phyloP scores from a whole-genome alignment of 345 rosid genomes.

The Erucastrum elatum region DNA sequence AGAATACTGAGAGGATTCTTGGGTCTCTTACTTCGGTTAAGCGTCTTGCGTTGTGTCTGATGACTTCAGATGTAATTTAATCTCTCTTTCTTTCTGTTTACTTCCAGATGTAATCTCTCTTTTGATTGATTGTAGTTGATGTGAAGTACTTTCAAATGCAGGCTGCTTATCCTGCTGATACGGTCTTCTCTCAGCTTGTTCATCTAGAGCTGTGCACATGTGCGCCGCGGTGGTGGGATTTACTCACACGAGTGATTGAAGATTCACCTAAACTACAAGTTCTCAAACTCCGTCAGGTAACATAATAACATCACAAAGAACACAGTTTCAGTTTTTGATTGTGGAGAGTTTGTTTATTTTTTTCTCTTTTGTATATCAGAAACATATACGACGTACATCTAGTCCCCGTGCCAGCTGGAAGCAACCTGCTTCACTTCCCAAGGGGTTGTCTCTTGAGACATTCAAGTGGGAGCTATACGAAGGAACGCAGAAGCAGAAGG shows the following conservation, averaged over 20 bases:
- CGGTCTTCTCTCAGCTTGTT: constrained; percentile 34
- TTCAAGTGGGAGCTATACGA: constrained; percentile 36
- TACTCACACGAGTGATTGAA: constrained; percentile 28
- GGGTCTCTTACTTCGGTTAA: constrained; percentile 34
- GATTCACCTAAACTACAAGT: constrained; percentile 36
- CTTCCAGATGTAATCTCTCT: too few relatives aligned
- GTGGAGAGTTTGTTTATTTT: background rate
- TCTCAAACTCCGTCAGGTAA: constrained; percentile 39
- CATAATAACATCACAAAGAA: background rate
- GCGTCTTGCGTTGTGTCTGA: constrained; percentile 26
- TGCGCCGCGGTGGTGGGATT: constrained; percentile 37
- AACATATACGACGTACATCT: constrained; percentile 30
- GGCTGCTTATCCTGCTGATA: constrained; percentile 36
- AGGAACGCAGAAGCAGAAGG: constrained; percentile 35
- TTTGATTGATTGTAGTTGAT: background rate
- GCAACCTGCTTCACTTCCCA: constrained; percentile 25
- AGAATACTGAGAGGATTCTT: constrained; percentile 31
- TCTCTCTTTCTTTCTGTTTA: too few relatives aligned
- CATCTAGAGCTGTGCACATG: constrained; percentile 38
- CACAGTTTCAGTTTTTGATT: background rate
- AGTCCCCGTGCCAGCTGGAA: constrained; percentile 23
- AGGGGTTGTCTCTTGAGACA: constrained; percentile 25
- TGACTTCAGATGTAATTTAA: constrained; percentile 36
- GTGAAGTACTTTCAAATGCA: constrained; percentile 14
- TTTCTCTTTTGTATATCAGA: constrained; percentile 10